A percentile compares a stretch with the other conserved stretches of the same genome.
Evolutionary conservation across 345 rosid genomes (phyloP).

Genomic region (Turritis glabra): DNA sequence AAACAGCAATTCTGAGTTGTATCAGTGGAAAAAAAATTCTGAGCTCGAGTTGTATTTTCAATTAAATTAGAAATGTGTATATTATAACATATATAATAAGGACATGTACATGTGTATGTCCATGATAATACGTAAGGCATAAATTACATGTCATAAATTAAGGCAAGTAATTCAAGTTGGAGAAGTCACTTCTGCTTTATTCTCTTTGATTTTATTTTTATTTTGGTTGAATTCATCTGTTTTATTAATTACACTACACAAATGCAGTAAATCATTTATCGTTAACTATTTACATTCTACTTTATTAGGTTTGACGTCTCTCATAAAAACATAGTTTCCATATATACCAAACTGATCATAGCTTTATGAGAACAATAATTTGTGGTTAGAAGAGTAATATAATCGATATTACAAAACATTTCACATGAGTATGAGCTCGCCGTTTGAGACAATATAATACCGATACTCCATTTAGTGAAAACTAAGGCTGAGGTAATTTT

Average conservation of each 20-base stretch:
- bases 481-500: neutral
- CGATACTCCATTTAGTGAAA: too few relatives aligned
- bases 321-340: neutral
- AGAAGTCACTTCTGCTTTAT: neutral
- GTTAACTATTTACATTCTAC: neutral
- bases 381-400: neutral
- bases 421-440: neutral
- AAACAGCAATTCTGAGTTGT: neutral
- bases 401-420: neutral
- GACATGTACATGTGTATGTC: neutral
- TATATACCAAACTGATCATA: too few relatives aligned
- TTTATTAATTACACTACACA: neutral
- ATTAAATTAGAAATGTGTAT: neutral
- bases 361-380: neutral
- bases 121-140: conserved; percentile 5
- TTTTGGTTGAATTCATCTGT: neutral
- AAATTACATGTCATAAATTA: neutral
- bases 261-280: neutral
- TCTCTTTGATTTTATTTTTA: neutral
- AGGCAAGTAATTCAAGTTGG: neutral
- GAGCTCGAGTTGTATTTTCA: neutral
- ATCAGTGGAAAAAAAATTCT: neutral
- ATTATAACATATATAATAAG: neutral
- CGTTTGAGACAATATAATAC: neutral
- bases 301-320: neutral